Evolutionary conservation across 148 eudicot genomes (phyloP).

Genomic region (Nepenthes mirabilis): DNA sequence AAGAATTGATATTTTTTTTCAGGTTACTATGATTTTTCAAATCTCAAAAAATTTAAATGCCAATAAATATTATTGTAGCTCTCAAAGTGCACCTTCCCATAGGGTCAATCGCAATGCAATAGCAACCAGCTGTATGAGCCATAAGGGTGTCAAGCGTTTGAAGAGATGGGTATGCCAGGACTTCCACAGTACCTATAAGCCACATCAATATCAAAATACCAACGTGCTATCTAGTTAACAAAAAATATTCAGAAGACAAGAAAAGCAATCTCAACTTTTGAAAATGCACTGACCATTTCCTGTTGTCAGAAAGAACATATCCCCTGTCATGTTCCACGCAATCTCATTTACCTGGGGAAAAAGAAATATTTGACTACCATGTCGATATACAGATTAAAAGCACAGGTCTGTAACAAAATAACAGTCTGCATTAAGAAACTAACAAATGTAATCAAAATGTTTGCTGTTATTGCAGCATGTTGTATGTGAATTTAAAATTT

Average conservation of each 20-base stretch:
- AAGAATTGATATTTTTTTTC: not conserved
- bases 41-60: not conserved
- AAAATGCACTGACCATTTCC: conserved; percentile 64
- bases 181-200: conserved; percentile 78
- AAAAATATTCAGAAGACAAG: not conserved
- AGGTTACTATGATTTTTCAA: not conserved
- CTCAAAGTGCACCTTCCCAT: conserved; percentile 51
- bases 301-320: conserved; percentile 85
- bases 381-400: not conserved
- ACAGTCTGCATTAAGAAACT: not conserved
- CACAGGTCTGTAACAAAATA: not conserved
- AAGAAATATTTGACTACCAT: not conserved
- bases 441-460: no score
- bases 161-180: conserved; percentile 83
- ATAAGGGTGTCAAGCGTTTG: conserved; percentile 69
- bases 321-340: conserved; percentile 88
- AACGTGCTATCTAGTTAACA: conserved; percentile 1
- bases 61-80: not conserved
- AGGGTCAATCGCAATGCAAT: conserved; percentile 94
- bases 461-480: no score
- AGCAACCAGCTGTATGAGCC: conserved; percentile 99
- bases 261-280: conserved; percentile 1
- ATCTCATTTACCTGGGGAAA: conserved; percentile 77
- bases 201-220: not conserved
- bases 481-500: no score